Evolutionary conservation across 139 green algal genomes (phyloP).

Genomic region (Spirogloea muscicola): DNA sequence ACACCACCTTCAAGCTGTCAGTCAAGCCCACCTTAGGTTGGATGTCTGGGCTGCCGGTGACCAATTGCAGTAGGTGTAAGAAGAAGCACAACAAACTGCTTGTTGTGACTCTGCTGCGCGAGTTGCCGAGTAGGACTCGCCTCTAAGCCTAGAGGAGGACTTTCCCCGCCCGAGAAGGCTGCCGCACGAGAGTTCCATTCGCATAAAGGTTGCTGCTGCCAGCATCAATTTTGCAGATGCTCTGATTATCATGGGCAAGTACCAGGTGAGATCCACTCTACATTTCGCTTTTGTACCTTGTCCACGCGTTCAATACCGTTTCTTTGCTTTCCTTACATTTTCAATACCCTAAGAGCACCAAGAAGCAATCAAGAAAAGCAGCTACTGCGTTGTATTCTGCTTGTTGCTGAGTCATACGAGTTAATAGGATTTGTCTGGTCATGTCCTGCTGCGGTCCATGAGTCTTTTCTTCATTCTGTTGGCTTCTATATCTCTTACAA

Average conservation of each 20-base stretch:
- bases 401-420: no score
- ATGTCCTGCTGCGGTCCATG: no score
- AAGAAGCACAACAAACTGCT: no score
- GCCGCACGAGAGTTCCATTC: background rate
- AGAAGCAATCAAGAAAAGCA: background rate
- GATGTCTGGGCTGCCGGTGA: no score
- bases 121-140: no score
- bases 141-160: background rate
- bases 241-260: conserved; percentile 66
- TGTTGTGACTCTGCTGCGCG: no score
- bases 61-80: no score
- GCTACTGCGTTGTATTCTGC: background rate
- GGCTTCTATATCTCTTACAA: no score
- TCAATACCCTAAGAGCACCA: background rate
- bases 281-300: background rate
- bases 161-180: background rate
- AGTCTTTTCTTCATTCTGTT: no score
- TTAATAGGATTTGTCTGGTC: no score
- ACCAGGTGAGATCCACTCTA: conserved; percentile 58
- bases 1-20: no score
- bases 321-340: background rate
- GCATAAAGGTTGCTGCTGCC: conserved; percentile 25
- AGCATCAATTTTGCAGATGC: conserved; percentile 65
- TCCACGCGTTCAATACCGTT: background rate
- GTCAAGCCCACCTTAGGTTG: no score